These are phyloP conservation scores for Cyclotella kingstonii DNA, from an alignment of 108 stramenopile species.

Conservation along the genomic window DNA sequence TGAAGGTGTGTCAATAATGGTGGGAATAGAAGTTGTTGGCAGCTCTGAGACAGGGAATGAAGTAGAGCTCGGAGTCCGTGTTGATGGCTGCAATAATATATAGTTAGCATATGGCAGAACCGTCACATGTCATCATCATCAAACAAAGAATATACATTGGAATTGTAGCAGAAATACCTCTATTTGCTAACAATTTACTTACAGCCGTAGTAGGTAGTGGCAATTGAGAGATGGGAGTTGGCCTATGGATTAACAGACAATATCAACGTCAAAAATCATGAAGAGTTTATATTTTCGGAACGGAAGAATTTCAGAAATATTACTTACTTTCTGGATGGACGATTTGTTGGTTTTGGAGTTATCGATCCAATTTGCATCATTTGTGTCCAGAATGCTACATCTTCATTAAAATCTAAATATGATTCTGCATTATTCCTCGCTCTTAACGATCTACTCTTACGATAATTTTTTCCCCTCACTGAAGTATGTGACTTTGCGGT, in stretches of 20 bases:
- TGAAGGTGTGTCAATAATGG: too few species aligned
- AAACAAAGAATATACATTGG: too few species aligned
- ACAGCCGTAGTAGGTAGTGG: too few species aligned
- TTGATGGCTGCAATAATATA: not conserved
- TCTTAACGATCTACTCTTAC: not conserved
- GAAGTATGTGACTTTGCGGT: not conserved
- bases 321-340: not conserved
- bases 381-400: slow-evolving; percentile 30
- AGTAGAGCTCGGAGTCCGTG: not conserved
- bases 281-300: too few species aligned
- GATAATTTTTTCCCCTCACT: not conserved
- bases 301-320: not conserved
- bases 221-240: slow-evolving; percentile 3
- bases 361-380: slow-evolving; percentile 14
- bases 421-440: not conserved
- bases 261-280: too few species aligned
- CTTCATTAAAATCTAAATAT: slow-evolving; percentile 13
- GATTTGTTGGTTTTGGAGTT: not conserved
- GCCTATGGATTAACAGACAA: not conserved
- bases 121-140: too few species aligned
- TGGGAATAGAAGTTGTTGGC: not conserved
- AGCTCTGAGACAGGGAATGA: not conserved
- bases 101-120: too few species aligned
- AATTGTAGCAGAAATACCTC: too few species aligned
- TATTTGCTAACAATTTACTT: too few species aligned